Evolutionary conservation across 108 stramenopile species (phyloP).

Genomic region (Chaetoceros tenuissimus): DNA sequence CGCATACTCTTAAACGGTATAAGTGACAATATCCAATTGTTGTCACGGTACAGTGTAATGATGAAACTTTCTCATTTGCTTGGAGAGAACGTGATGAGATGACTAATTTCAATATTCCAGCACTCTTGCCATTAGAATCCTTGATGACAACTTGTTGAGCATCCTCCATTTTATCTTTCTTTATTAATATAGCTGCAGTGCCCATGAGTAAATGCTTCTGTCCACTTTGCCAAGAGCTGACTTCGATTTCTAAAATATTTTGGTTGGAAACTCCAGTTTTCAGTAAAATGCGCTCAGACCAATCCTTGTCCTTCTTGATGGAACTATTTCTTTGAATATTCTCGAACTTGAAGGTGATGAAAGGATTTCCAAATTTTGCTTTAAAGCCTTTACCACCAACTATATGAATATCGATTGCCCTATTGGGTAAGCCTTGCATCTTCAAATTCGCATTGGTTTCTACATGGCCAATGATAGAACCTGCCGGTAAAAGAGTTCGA

Average conservation of each 20-base stretch:
- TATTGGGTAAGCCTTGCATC: conserved; percentile 20
- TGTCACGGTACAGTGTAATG: no score
- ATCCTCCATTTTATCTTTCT: neutral
- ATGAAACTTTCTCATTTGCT: no score
- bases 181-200: neutral
- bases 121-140: neutral
- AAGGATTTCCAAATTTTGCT: conserved; percentile 18
- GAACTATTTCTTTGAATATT: conserved; percentile 10
- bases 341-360: conserved; percentile 22
- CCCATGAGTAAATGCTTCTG: neutral
- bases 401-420: conserved; percentile 18
- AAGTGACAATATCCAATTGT: neutral
- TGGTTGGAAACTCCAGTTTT: neutral
- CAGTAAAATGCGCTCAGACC: conserved; percentile 1
- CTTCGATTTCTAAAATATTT: neutral
- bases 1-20: neutral
- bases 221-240: neutral
- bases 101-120: no score
- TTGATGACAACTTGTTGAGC: neutral
- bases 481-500: conserved; percentile 9
- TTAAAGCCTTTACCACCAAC: conserved; percentile 14
- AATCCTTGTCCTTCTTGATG: conserved; percentile 23
- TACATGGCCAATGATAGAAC: conserved; percentile 32
- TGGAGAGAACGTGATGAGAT: no score
- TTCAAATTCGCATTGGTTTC: conserved; percentile 11